Evolutionary conservation across 2,329 filamentous ascomycete species (phyloP).

Genomic region (Cladosporium sp.): DNA sequence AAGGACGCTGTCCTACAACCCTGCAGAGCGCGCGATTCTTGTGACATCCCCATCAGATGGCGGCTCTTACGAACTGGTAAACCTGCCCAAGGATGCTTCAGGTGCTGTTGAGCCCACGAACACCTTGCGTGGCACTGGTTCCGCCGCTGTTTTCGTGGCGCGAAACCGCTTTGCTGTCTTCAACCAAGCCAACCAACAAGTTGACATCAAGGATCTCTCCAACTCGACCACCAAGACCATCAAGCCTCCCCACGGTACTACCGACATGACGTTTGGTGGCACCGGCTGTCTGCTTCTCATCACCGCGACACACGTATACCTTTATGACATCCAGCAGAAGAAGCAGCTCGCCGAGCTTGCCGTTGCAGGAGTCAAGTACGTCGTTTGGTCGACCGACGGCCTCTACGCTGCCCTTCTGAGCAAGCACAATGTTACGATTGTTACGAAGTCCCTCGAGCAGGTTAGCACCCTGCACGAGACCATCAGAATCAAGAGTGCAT

Average conservation of each 20-base stretch:
- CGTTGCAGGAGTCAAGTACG: slow-evolving; percentile 93
- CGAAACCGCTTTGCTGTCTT: slow-evolving; percentile 96
- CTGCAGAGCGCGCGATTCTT: slow-evolving; percentile 87
- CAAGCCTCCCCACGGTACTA: slow-evolving; percentile 85
- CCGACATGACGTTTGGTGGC: slow-evolving; percentile 94
- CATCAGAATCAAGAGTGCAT: slow-evolving; percentile 97
- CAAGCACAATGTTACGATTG: slow-evolving; percentile 99
- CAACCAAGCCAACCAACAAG: slow-evolving; percentile 75
- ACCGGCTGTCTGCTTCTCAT: slow-evolving; percentile 91
- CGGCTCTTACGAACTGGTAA: slow-evolving; percentile 91
- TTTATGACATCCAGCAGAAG: slow-evolving; percentile 98
- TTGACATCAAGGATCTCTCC: slow-evolving; percentile 94
- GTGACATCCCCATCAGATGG: slow-evolving; percentile 89
- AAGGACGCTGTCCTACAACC: slow-evolving; percentile 92
- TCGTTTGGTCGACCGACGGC: slow-evolving; percentile 97
- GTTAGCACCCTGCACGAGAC: slow-evolving; percentile 96
- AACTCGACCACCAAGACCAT: slow-evolving; percentile 96
- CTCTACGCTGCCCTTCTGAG: slow-evolving; percentile 89
- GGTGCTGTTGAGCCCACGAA: slow-evolving; percentile 90
- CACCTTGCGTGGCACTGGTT: slow-evolving; percentile 84
- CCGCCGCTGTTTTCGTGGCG: slow-evolving; percentile 93
- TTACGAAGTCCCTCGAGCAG: slow-evolving; percentile 94
- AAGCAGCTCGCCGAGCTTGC: slow-evolving; percentile 87
- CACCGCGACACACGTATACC: slow-evolving; percentile 78
- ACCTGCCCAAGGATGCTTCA: slow-evolving; percentile 83